Percentiles rank a stretch among this genome's conserved stretches.
Evolutionary conservation across 345 rosid species (phyloP).

Genomic region (Crucihimalaya himalaica): DNA sequence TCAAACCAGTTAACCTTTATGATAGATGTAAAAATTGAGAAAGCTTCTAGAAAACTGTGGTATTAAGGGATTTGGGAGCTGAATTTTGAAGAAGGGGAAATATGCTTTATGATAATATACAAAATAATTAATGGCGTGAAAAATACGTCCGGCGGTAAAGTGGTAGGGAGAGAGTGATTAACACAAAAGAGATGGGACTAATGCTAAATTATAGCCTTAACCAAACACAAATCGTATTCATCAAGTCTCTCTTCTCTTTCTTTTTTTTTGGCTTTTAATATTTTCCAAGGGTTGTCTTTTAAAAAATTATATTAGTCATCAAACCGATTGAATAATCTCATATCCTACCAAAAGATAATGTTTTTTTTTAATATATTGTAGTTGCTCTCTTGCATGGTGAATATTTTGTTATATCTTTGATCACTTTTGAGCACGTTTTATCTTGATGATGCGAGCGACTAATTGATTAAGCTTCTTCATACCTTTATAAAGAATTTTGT

Average conservation of each 20-base stretch:
- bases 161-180: conserved; percentile 39
- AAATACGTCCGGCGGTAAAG: conserved; percentile 39
- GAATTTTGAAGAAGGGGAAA: background rate
- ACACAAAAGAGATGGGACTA: conserved; percentile 45
- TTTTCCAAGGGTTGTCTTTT: background rate
- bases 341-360: background rate
- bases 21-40: background rate
- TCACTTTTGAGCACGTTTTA: conserved; percentile 24
- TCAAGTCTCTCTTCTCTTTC: conserved; percentile 24
- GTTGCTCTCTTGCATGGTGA: conserved; percentile 31
- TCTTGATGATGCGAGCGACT: conserved; percentile 15
- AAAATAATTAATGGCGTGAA: conserved; percentile 37
- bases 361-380: background rate
- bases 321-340: conserved; percentile 15
- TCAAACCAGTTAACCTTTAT: background rate
- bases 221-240: conserved; percentile 39
- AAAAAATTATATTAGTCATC: conserved; percentile 12
- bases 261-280: background rate
- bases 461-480: background rate
- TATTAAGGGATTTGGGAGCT: background rate
- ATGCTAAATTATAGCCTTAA: conserved; percentile 43
- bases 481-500: background rate
- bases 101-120: background rate
- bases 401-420: background rate
- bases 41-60: background rate